phyloP scores from a whole-genome alignment of 2,329 filamentous ascomycete species.

The Clarireedia sp. region DNA sequence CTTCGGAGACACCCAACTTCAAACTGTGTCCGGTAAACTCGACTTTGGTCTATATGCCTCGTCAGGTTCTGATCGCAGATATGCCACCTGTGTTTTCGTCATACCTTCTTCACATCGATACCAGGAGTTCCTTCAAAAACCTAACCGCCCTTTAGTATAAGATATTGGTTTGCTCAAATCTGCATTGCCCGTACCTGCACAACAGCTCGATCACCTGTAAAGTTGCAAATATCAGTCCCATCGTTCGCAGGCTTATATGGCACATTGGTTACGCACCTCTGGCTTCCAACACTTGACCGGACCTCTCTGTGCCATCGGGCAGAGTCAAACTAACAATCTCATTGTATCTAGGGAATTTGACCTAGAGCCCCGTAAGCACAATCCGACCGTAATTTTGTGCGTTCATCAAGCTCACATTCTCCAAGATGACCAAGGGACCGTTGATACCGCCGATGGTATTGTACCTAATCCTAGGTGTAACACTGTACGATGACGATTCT shows the following conservation, averaged over 20 bases:
- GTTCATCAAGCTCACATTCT: constrained; percentile 62
- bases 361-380: constrained; percentile 43
- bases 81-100: constrained; percentile 11
- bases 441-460: constrained; percentile 98
- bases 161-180: neutral
- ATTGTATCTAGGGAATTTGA: constrained; percentile 96
- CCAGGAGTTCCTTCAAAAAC: constrained; percentile 96
- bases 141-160: constrained; percentile 39
- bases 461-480: constrained; percentile 76
- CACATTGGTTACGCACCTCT: constrained; percentile 55
- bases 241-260: constrained; percentile 4
- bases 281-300: constrained; percentile 94
- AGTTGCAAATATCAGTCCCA: constrained; percentile 13
- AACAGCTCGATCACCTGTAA: constrained; percentile 76
- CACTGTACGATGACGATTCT: constrained; percentile 32
- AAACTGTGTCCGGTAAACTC: constrained; percentile 95
- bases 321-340: constrained; percentile 96
- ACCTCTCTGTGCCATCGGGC: constrained; percentile 87
- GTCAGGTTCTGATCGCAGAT: constrained; percentile 11
- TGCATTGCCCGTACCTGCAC: constrained; percentile 63
- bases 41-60: constrained; percentile 68
- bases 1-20: constrained; percentile 97
- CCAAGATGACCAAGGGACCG: constrained; percentile 92
- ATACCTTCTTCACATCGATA: constrained; percentile 96
- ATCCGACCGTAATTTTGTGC: neutral